A percentile compares a stretch with the other conserved stretches of the same genome.
phyloP scores from a whole-genome alignment of 192 early-diverging fungal species.

The Geranomyces variabilis region DNA sequence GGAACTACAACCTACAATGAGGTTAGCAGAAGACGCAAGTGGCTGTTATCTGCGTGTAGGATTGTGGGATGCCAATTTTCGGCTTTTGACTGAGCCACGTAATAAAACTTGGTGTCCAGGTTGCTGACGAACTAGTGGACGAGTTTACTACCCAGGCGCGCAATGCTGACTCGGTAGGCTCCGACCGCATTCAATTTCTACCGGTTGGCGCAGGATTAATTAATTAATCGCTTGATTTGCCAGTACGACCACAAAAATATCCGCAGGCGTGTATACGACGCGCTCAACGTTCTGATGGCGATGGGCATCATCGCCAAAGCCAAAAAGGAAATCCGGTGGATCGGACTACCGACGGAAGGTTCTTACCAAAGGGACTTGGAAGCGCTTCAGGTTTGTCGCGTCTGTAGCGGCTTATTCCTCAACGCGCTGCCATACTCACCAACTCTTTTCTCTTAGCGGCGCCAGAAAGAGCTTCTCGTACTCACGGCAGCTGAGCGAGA shows the following conservation, averaged over 20 bases:
- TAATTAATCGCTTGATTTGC: not conserved
- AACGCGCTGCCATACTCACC: not conserved
- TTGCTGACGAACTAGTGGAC: constrained; percentile 61
- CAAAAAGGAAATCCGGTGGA: constrained; percentile 67
- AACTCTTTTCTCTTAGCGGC: constrained; percentile 9
- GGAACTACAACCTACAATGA: constrained; percentile 67
- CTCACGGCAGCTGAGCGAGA: constrained; percentile 8
- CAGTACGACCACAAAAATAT: constrained; percentile 64
- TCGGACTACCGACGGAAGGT: constrained; percentile 54
- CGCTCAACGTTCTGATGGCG: constrained; percentile 70
- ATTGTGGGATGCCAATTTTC: not conserved
- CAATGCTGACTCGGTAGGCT: constrained; percentile 23
- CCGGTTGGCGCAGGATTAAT: too few species aligned
- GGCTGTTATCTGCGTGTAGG: not conserved
- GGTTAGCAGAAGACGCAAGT: constrained; percentile 23
- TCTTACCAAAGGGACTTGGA: constrained; percentile 15
- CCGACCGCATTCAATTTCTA: not conserved
- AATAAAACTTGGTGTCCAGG: constrained; percentile 7
- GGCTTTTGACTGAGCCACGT: not conserved
- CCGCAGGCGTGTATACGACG: constrained; percentile 71
- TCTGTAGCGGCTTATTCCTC: not conserved
- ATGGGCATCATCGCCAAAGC: constrained; percentile 68
- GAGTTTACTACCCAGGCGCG: constrained; percentile 39
- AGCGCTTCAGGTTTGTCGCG: constrained; percentile 21
- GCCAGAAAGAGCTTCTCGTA: constrained; percentile 15